These are phyloP conservation scores for Verticillium isaacii DNA, from an alignment of 2,329 filamentous ascomycete species.

Conservation along the genomic window DNA sequence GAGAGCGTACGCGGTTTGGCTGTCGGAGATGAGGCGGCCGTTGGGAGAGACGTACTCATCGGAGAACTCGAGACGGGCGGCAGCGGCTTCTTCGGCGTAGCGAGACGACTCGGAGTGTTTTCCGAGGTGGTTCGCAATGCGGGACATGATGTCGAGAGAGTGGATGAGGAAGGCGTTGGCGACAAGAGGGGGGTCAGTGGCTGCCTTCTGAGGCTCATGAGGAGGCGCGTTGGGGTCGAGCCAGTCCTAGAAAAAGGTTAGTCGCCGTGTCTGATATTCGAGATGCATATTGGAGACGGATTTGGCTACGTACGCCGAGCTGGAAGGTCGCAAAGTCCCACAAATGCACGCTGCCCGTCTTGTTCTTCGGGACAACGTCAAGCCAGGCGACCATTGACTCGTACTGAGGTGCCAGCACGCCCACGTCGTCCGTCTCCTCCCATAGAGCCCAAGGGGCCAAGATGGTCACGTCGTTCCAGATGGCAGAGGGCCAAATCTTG, in stretches of 20 bases:
- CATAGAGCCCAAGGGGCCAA: slow-evolving; percentile 6
- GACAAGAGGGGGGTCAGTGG: slow-evolving; percentile 22
- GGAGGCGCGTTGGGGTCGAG: slow-evolving; percentile 25
- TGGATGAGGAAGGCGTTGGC: slow-evolving; percentile 25
- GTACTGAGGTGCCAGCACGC: slow-evolving; percentile 4
- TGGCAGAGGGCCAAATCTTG: slow-evolving; percentile 11
- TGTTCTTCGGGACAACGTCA: not conserved
- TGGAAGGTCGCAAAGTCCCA: slow-evolving; percentile 5
- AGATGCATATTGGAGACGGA: not conserved
- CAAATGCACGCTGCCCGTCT: slow-evolving; percentile 1
- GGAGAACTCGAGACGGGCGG: slow-evolving; percentile 12
- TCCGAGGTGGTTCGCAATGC: not conserved
- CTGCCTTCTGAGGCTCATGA: slow-evolving; percentile 18
- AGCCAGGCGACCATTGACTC: slow-evolving; percentile 5
- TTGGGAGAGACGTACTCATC: slow-evolving; percentile 14
- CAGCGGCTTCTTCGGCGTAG: not conserved
- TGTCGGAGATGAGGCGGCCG: slow-evolving; percentile 12
- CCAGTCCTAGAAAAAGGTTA: slow-evolving; percentile 17
- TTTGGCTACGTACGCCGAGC: slow-evolving; percentile 1
- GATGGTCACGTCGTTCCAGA: slow-evolving; percentile 9
- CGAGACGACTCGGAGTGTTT: not conserved
- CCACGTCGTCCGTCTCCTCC: slow-evolving; percentile 1
- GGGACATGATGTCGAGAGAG: not conserved
- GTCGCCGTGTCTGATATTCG: not conserved
- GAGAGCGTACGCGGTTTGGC: slow-evolving; percentile 15